Conservation (phyloP, 2,329 filamentous ascomycete genomes). For the Trichoderma sp. region DNA sequence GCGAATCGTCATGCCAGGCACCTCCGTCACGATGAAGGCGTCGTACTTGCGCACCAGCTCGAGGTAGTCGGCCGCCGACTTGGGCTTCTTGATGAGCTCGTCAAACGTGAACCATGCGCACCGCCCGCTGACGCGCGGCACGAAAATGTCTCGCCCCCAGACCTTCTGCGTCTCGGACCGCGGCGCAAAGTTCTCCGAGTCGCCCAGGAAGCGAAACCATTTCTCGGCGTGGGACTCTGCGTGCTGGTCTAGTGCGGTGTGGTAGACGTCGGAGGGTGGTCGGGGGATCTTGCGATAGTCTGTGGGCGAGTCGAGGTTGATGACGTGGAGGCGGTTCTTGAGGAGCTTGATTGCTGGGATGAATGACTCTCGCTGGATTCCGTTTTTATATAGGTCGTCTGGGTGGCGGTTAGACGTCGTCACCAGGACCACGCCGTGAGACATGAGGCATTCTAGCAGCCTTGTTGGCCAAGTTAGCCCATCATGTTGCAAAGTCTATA, state of each 20-base stretch:
- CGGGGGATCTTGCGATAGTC: conserved; percentile 97
- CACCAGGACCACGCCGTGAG: conserved; percentile 92
- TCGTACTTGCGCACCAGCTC: conserved; percentile 89
- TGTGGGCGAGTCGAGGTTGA: conserved; percentile 92
- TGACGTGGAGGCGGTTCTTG: conserved; percentile 78
- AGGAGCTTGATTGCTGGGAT: conserved; percentile 93
- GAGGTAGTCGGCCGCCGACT: conserved; percentile 91
- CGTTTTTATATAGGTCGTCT: conserved; percentile 95
- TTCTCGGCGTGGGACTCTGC: conserved; percentile 82
- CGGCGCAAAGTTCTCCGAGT: conserved; percentile 72
- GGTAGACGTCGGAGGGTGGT: conserved; percentile 90
- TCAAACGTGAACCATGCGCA: conserved; percentile 92
- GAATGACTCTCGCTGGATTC: conserved; percentile 93
- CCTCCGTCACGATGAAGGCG: conserved; percentile 86
- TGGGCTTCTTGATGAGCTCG: conserved; percentile 85
- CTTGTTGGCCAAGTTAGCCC: conserved; percentile 41
- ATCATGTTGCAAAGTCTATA: not conserved
- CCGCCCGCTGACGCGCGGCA: conserved; percentile 83
- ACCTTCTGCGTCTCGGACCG: conserved; percentile 79
- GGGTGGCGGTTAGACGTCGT: conserved; percentile 98
- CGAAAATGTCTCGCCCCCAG: conserved; percentile 88
- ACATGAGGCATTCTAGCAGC: conserved; percentile 87
- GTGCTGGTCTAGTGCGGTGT: conserved; percentile 78
- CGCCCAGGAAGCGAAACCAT: conserved; percentile 94
- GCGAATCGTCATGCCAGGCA: conserved; percentile 87